These are phyloP conservation scores for Beauveria brongniartii DNA, from an alignment of 2,329 filamentous ascomycete species.

Conservation along the genomic window DNA sequence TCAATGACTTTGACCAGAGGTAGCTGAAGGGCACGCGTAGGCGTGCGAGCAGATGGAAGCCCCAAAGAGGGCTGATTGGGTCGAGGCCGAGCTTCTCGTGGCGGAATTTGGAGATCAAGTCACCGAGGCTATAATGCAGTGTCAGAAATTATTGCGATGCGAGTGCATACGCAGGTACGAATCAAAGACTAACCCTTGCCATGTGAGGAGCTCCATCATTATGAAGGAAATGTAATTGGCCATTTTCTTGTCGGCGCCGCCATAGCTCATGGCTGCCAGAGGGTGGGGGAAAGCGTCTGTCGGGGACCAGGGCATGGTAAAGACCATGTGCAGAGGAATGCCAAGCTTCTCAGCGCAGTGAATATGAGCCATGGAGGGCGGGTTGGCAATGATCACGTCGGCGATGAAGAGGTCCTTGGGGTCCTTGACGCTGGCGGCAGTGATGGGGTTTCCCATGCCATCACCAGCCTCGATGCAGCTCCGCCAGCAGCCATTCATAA, in stretches of 20 bases:
- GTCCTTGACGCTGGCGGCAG: constrained; percentile 19
- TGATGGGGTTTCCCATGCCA: constrained; percentile 21
- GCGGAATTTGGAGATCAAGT: constrained; percentile 64
- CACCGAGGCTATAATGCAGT: constrained; percentile 40
- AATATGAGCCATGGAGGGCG: constrained; percentile 43
- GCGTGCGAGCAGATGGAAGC: constrained; percentile 54
- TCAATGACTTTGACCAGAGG: constrained; percentile 59
- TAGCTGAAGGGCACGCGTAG: constrained; percentile 61
- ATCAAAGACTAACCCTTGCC: constrained; percentile 50
- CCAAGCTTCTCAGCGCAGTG: constrained; percentile 42
- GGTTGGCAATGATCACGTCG: constrained; percentile 47
- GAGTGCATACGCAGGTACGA: background rate
- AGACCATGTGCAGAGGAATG: constrained; percentile 43
- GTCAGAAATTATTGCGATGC: background rate
- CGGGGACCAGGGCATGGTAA: constrained; percentile 64
- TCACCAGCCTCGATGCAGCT: constrained; percentile 30
- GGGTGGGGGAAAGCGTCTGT: constrained; percentile 64
- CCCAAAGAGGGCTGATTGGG: constrained; percentile 56
- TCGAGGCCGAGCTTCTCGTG: constrained; percentile 54
- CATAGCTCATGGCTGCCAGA: constrained; percentile 49
- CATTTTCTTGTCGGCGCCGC: constrained; percentile 50
- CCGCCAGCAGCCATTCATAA: constrained; percentile 29
- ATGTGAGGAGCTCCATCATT: constrained; percentile 64
- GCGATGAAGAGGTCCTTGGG: constrained; percentile 39
- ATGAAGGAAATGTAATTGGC: constrained; percentile 62